Percentiles rank a stretch among this genome's conserved stretches.
These are phyloP conservation scores for Xylaria scruposa DNA, from an alignment of 495 filamentous ascomycete species.

Conservation along the genomic window DNA sequence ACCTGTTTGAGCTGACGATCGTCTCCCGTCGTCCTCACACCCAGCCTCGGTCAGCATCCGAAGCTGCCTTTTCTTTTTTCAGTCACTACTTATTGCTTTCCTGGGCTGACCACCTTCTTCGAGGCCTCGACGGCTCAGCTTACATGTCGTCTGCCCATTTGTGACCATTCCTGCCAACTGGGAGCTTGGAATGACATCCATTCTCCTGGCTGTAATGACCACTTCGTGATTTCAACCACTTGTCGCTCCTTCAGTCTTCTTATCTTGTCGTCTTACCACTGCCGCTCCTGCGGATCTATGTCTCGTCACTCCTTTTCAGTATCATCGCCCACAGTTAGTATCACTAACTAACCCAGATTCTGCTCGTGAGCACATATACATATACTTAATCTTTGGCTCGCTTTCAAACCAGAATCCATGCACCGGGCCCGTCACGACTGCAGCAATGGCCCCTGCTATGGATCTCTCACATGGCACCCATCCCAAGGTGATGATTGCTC, in stretches of 20 bases:
- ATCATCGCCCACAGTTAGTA: background rate
- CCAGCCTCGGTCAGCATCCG: conserved; percentile 19
- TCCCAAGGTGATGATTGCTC: conserved; percentile 56
- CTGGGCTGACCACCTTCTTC: conserved; percentile 11
- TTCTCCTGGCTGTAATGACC: conserved; percentile 39
- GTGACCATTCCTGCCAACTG: background rate
- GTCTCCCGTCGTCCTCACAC: background rate
- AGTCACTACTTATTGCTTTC: background rate
- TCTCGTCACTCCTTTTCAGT: conserved; percentile 31
- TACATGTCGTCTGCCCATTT: background rate
- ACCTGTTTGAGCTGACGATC: conserved; percentile 26
- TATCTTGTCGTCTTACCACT: conserved; percentile 24
- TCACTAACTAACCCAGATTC: conserved; percentile 19
- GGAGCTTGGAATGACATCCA: conserved; percentile 14
- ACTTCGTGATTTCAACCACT: conserved; percentile 28
- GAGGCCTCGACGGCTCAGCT: conserved; percentile 6
- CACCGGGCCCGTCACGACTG: background rate
- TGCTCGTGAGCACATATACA: background rate
- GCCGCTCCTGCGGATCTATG: conserved; percentile 22
- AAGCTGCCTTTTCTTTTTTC: background rate
- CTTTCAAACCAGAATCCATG: conserved; percentile 30
- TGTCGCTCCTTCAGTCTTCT: conserved; percentile 30
- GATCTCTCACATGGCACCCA: conserved; percentile 56
- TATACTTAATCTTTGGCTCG: conserved; percentile 26
- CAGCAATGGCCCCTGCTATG: conserved; percentile 55